A percentile compares a stretch with the other conserved stretches of the same genome.
phyloP scores from a whole-genome alignment of 2,329 filamentous ascomycete genomes.

The Penicillium fuscoglaucum region DNA sequence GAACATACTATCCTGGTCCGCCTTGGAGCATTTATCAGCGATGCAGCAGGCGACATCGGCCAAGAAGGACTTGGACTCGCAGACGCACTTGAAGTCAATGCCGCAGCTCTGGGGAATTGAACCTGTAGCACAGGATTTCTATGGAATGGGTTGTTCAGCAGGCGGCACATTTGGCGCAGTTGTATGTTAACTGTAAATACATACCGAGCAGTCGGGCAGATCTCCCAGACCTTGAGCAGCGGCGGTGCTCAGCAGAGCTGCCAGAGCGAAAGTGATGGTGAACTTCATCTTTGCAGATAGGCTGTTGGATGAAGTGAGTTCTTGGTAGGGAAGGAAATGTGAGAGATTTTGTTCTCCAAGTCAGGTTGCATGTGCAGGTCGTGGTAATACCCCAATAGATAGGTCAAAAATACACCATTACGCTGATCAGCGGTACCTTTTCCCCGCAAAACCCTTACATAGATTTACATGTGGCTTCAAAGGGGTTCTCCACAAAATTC shows the following conservation, averaged over 20 bases:
- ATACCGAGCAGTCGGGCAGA: constrained; percentile 59
- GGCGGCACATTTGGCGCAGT: background rate
- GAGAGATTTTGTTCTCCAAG: background rate
- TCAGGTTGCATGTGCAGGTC: background rate
- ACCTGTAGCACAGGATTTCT: constrained; percentile 45
- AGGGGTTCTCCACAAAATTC: background rate
- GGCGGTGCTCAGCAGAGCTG: constrained; percentile 53
- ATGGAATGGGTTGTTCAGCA: constrained; percentile 11
- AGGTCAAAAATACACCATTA: constrained; percentile 3
- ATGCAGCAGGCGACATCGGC: constrained; percentile 53
- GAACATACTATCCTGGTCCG: constrained; percentile 44
- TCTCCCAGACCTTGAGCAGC: constrained; percentile 47
- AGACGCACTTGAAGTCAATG: constrained; percentile 53
- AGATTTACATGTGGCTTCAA: background rate
- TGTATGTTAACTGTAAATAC: constrained; percentile 28
- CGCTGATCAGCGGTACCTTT: background rate
- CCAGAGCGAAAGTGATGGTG: constrained; percentile 53
- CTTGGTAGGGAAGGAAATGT: background rate
- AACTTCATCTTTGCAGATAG: constrained; percentile 49
- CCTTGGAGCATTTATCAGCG: constrained; percentile 40
- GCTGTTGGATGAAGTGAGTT: background rate
- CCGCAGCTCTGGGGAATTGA: constrained; percentile 43
- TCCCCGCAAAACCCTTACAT: background rate
- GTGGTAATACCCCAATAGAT: constrained; percentile 4
- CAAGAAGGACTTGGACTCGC: constrained; percentile 49